A percentile compares a stretch with the other conserved stretches of the same genome.
phyloP scores from a whole-genome alignment of 2,329 filamentous ascomycete species.

The Aspergillus felis region DNA sequence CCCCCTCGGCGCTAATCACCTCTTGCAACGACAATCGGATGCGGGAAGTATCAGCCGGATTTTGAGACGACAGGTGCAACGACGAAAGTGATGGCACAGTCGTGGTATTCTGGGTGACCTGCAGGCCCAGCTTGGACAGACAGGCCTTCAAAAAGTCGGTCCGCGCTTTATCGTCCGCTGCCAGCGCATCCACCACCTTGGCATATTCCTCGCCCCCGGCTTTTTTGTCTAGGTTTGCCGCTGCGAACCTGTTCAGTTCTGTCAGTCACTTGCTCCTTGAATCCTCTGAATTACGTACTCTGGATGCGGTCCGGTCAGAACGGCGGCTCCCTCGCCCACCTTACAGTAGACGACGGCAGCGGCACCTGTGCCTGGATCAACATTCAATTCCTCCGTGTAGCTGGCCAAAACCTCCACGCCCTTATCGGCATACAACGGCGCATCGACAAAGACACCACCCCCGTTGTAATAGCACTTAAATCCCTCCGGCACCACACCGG shows the following conservation, averaged over 20 bases:
- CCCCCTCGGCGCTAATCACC: conserved; percentile 62
- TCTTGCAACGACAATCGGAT: conserved; percentile 61
- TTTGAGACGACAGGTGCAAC: conserved; percentile 73
- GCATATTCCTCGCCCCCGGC: conserved; percentile 66
- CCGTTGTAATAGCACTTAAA: conserved; percentile 90
- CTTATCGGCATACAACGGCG: conserved; percentile 55
- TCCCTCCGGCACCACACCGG: conserved; percentile 52
- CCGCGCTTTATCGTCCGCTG: conserved; percentile 65
- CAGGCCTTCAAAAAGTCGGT: conserved; percentile 74
- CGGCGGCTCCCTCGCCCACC: conserved; percentile 71
- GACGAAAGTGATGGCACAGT: conserved; percentile 74
- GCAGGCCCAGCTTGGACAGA: conserved; percentile 74
- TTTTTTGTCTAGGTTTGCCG: conserved; percentile 68
- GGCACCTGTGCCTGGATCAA: conserved; percentile 68
- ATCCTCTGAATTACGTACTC: conserved; percentile 58
- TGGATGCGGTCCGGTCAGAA: conserved; percentile 86
- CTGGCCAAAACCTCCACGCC: conserved; percentile 78
- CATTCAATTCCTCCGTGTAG: conserved; percentile 69
- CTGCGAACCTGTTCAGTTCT: conserved; percentile 64
- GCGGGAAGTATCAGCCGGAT: conserved; percentile 63
- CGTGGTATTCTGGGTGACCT: conserved; percentile 65
- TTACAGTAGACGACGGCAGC: conserved; percentile 82
- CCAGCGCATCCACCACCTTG: conserved; percentile 63
- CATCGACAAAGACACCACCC: conserved; percentile 87
- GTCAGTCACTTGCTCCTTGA: conserved; percentile 9